Percentiles rank a stretch among this genome's conserved stretches.
phyloP scores from a whole-genome alignment of 2,329 filamentous ascomycete species.

The Didymellaceae sp. region DNA sequence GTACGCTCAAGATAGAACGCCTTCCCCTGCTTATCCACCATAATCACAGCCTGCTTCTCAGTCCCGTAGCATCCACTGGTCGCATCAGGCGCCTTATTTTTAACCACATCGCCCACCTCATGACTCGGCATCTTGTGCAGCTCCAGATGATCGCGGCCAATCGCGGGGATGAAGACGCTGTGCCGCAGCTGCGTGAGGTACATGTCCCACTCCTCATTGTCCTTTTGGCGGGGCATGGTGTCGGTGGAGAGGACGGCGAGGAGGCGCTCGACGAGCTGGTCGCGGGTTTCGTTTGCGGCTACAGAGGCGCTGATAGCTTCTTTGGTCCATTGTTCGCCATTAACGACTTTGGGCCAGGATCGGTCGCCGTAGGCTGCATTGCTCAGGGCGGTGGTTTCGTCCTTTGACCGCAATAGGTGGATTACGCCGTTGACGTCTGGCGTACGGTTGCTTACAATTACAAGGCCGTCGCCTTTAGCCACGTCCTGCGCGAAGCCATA shows the following conservation, averaged over 20 bases:
- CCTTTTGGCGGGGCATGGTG: slow-evolving; percentile 59
- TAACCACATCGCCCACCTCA: slow-evolving; percentile 51
- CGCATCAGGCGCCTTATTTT: slow-evolving; percentile 43
- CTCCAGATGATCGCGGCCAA: slow-evolving; percentile 57
- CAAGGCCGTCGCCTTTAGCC: slow-evolving; percentile 51
- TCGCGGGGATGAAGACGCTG: slow-evolving; percentile 66
- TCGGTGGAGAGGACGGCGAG: slow-evolving; percentile 61
- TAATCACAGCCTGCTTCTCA: slow-evolving; percentile 67
- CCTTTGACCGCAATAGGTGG: slow-evolving; percentile 57
- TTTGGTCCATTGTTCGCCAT: slow-evolving; percentile 62
- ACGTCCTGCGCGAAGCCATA: slow-evolving; percentile 62
- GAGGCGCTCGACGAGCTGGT: slow-evolving; percentile 59
- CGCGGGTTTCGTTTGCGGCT: slow-evolving; percentile 51
- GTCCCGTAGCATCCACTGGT: slow-evolving; percentile 66
- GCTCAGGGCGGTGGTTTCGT: slow-evolving; percentile 65
- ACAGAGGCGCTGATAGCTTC: slow-evolving; percentile 57
- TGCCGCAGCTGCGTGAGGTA: slow-evolving; percentile 64
- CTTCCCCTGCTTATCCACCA: slow-evolving; percentile 62
- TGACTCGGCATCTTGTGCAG: slow-evolving; percentile 46
- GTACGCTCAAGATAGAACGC: slow-evolving; percentile 69
- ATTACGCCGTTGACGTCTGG: slow-evolving; percentile 57
- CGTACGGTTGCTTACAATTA: slow-evolving; percentile 69
- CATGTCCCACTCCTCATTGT: slow-evolving; percentile 59
- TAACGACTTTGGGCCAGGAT: slow-evolving; percentile 67
- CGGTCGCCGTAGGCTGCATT: slow-evolving; percentile 66